Base-by-base conservation (phyloP, 495 filamentous ascomycete species). In the Hypoxylon trugodes region DNA sequence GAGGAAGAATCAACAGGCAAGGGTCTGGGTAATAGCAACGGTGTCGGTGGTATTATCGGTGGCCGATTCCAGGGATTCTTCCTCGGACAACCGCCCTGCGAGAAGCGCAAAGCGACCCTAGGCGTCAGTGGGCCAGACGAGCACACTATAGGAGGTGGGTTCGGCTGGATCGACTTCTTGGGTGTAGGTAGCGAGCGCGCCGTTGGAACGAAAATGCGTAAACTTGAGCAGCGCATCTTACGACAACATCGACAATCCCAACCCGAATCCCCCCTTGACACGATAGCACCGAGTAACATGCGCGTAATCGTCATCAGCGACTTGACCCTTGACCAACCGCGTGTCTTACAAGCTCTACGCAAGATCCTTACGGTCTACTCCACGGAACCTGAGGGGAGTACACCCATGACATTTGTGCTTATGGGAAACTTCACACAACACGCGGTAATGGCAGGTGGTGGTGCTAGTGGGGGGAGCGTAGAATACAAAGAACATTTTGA, bases 401-500 rank as follows among this genome's bases (percentile, higher is more conserved):
- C 88, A 25, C 95, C 95, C 6, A 81, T 94, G 73, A 79, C 86
- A 2, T 89, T 97, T 52, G 78, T 96, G 33, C 75, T 98, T 6
- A 83, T 90, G 41, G 95, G 95, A 8, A 95, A 93, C 71, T 98
- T 98, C 73, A 86, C 87, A 38, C 84, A 82, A 33, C 79, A 87
- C 69, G 88, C 92, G 6, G 81, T 89, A 49, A 86, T 93, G 77
- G 84, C 89, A 3, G 85, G 87, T 33, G 86, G 86, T 18, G 84
- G 86, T 6, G 82, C 80, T 5, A 86, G 84, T 59, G 87, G 84
- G 9, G 90, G 86, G 0, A 90, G 87, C 65, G 94, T 96, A 42
- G 92, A 93, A 73, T 97, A 96, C 74, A 97, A 97, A 74, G 96
- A 97, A 73, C 87, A 87, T 70, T 98, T 97, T 68, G 90, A 98